phyloP scores from a whole-genome alignment of 179 eudicot genomes.

The Corrigiola litoralis region DNA sequence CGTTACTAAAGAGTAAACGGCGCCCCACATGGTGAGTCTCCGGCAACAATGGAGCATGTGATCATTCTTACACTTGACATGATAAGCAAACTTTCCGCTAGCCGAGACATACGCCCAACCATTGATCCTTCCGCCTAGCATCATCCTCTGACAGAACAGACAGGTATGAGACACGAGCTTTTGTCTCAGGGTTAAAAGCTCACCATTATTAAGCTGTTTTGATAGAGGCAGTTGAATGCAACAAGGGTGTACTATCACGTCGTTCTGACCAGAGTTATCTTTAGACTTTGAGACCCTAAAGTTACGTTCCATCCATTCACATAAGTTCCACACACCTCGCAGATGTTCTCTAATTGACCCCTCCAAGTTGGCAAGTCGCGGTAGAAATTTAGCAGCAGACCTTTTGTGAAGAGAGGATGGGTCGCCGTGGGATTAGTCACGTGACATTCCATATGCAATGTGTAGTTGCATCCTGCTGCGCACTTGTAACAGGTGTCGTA shows the following conservation, averaged over 20 bases:
- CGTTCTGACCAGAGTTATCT: too few relatives aligned
- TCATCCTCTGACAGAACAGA: background rate
- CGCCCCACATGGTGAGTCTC: too few relatives aligned
- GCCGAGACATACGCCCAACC: conserved; percentile 3
- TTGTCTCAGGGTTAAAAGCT: background rate
- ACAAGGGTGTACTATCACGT: conserved; percentile 17
- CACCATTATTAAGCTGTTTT: background rate
- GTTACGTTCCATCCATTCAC: too few relatives aligned
- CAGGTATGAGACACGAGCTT: background rate
- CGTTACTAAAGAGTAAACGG: too few relatives aligned
- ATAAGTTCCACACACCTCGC: background rate
- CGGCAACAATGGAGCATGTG: too few relatives aligned
- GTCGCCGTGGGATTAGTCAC: background rate
- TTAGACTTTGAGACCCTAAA: too few relatives aligned
- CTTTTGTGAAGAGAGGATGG: background rate
- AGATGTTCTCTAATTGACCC: background rate
- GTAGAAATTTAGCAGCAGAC: background rate
- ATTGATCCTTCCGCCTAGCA: background rate
- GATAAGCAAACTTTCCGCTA: background rate
- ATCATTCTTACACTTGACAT: conserved; percentile 9
- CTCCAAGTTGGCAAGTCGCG: background rate
- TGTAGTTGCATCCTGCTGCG: background rate
- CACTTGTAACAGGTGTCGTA: background rate
- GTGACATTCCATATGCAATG: background rate
- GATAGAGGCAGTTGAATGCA: conserved; percentile 4